A percentile compares a stretch with the other conserved stretches of the same genome.
Evolutionary conservation across 352 stramenopile genomes (phyloP).

Genomic region (Phytophthora brassicae): DNA sequence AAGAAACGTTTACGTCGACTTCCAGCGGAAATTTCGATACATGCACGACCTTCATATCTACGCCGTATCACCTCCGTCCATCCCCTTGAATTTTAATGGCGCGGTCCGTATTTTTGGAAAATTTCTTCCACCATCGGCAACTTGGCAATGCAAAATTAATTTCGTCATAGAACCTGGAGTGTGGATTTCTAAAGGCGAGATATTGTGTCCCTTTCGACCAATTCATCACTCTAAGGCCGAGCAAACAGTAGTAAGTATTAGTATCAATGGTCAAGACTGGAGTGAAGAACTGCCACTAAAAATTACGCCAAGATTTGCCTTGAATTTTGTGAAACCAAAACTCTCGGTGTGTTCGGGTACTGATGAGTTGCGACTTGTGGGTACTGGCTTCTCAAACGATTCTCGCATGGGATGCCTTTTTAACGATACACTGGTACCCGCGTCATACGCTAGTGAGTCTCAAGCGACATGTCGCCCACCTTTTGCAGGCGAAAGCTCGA

Average conservation of each 20-base stretch:
- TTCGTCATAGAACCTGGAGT: conserved; percentile 3
- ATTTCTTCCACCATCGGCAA: conserved; percentile 22
- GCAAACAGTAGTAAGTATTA: conserved; percentile 33
- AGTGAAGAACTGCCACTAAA: conserved; percentile 14
- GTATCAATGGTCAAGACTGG: conserved; percentile 56
- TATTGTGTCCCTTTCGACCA: conserved; percentile 30
- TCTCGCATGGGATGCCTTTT: conserved; percentile 45
- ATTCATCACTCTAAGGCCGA: not conserved
- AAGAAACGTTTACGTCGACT: conserved; percentile 18
- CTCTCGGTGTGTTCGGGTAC: conserved; percentile 20
- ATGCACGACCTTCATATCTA: conserved; percentile 21
- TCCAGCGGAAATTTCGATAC: conserved; percentile 39
- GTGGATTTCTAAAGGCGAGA: conserved; percentile 31
- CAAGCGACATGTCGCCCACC: conserved; percentile 36
- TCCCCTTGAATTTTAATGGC: conserved; percentile 45
- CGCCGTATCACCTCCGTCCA: conserved; percentile 13
- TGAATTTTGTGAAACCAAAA: conserved; percentile 27
- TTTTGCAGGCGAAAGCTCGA: conserved; percentile 10
- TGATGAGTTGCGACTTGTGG: conserved; percentile 28
- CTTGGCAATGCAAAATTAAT: conserved; percentile 32
- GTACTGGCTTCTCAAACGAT: conserved; percentile 39
- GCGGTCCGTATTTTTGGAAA: conserved; percentile 30
- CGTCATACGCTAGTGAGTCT: conserved; percentile 32
- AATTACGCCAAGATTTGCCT: conserved; percentile 22
- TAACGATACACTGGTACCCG: conserved; percentile 26